A percentile compares a stretch with the other conserved stretches of the same genome.
phyloP scores from a whole-genome alignment of 2,329 filamentous ascomycete genomes.

The Leptodontidium sp. region DNA sequence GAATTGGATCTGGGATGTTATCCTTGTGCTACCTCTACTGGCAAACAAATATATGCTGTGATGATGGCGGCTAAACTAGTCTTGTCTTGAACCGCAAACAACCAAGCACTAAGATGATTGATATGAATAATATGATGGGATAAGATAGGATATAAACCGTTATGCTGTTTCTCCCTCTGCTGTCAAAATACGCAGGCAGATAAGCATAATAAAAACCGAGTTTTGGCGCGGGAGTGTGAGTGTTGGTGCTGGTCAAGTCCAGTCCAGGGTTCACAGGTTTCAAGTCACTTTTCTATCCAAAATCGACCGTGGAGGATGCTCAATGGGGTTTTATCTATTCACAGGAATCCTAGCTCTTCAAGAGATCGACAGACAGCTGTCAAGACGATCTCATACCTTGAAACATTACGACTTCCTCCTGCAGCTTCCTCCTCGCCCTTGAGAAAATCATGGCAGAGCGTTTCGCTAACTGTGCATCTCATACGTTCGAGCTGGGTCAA shows the following conservation, averaged over 20 bases:
- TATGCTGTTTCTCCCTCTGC: not conserved
- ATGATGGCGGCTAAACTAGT: constrained; percentile 9
- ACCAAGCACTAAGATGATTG: not conserved
- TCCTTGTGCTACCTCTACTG: not conserved
- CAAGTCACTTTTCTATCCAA: not conserved
- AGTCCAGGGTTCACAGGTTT: not conserved
- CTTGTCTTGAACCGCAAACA: too few relatives aligned
- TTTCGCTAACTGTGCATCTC: not conserved
- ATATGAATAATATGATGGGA: not conserved
- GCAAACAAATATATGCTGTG: not conserved
- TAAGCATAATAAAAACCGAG: constrained; percentile 6
- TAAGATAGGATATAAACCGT: not conserved
- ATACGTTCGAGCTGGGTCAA: not conserved
- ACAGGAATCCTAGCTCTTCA: not conserved
- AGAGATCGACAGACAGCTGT: constrained; percentile 13
- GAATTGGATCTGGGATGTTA: not conserved
- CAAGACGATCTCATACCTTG: not conserved
- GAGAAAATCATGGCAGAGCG: not conserved
- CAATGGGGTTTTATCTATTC: constrained; percentile 1
- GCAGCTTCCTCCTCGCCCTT: constrained; percentile 2
- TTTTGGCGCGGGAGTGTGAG: not conserved
- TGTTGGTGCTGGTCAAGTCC: too few relatives aligned
- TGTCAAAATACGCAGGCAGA: not conserved
- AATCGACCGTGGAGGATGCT: not conserved
- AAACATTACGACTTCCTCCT: constrained; percentile 6